Percentiles rank a stretch among this genome's conserved stretches.
Evolutionary conservation across 1,284 basidiomycete species (phyloP).

Genomic region (Cryptococcus deneoformans): DNA sequence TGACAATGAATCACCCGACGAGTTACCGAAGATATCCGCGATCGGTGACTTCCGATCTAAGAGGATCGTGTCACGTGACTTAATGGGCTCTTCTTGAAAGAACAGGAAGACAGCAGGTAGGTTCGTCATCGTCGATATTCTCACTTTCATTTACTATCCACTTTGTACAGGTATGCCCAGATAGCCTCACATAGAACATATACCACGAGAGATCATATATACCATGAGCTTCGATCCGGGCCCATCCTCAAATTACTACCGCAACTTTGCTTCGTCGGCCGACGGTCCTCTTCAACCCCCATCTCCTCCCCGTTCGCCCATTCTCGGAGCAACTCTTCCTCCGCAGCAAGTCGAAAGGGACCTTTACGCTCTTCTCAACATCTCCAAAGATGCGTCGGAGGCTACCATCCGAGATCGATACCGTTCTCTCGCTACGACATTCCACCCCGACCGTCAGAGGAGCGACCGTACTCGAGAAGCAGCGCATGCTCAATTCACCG

Average conservation of each 20-base stretch:
- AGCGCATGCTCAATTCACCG: slow-evolving; percentile 38
- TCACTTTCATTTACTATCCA: too few species aligned
- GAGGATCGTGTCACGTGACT: too few species aligned
- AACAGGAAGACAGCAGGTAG: too few species aligned
- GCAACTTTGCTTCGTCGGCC: slow-evolving; percentile 31
- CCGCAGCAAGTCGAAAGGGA: slow-evolving; percentile 6
- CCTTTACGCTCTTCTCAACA: slow-evolving; percentile 44
- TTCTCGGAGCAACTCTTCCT: slow-evolving; percentile 15
- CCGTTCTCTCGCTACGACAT: slow-evolving; percentile 45
- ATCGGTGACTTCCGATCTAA: too few species aligned
- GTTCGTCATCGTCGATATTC: too few species aligned
- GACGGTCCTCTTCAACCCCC: slow-evolving; percentile 35
- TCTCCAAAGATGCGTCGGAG: slow-evolving; percentile 33
- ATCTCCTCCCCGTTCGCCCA: slow-evolving; percentile 20
- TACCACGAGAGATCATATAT: too few species aligned
- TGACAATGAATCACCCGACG: too few species aligned
- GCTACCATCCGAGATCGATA: slow-evolving; percentile 44
- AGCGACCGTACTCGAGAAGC: slow-evolving; percentile 33
- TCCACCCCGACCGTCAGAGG: slow-evolving; percentile 57
- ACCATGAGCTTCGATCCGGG: slow-evolving; percentile 26
- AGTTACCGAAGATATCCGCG: too few species aligned
- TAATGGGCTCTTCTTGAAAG: too few species aligned
- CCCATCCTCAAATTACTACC: slow-evolving; percentile 40
- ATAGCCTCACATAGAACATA: too few species aligned
- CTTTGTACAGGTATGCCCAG: too few species aligned